Evolutionary conservation across 2,329 filamentous ascomycete genomes (phyloP).

Genomic region (Aspergillus sp.): DNA sequence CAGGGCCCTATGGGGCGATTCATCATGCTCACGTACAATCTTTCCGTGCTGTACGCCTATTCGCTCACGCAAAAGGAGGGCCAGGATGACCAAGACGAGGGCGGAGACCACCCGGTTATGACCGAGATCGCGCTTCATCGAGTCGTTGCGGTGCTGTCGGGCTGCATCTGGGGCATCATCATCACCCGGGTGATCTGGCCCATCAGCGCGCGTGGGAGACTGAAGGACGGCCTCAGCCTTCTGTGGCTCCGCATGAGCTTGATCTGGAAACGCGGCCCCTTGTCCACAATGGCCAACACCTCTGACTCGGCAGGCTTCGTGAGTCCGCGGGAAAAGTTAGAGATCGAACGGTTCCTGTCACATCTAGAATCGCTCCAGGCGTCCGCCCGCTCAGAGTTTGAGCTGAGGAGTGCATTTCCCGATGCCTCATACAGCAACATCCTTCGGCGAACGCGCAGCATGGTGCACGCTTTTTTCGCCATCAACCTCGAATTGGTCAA

Average conservation of each 20-base stretch:
- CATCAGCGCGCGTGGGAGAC: conserved; percentile 82
- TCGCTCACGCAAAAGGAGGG: conserved; percentile 77
- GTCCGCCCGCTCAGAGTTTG: conserved; percentile 80
- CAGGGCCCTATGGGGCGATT: conserved; percentile 91
- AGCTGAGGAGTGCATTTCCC: conserved; percentile 84
- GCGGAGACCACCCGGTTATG: conserved; percentile 79
- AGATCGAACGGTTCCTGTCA: conserved; percentile 75
- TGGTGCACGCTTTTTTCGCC: conserved; percentile 91
- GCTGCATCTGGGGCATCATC: conserved; percentile 88
- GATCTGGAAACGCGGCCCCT: conserved; percentile 91
- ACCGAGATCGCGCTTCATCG: conserved; percentile 84
- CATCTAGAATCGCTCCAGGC: conserved; percentile 72
- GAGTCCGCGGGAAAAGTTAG: conserved; percentile 81
- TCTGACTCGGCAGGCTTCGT: conserved; percentile 68
- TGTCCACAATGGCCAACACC: conserved; percentile 68
- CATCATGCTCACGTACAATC: conserved; percentile 92
- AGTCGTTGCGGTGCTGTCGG: conserved; percentile 79
- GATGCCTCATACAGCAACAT: conserved; percentile 70
- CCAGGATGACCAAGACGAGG: conserved; percentile 81
- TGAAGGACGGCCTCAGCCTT: conserved; percentile 86
- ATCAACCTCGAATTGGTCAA: conserved; percentile 92
- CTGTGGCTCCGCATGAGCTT: conserved; percentile 92
- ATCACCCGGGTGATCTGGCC: conserved; percentile 91
- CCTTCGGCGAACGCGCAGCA: conserved; percentile 74
- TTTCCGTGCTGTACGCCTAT: conserved; percentile 92